phyloP scores from a whole-genome alignment of 2,329 filamentous ascomycete genomes.

The Aureobasidium sp. region DNA sequence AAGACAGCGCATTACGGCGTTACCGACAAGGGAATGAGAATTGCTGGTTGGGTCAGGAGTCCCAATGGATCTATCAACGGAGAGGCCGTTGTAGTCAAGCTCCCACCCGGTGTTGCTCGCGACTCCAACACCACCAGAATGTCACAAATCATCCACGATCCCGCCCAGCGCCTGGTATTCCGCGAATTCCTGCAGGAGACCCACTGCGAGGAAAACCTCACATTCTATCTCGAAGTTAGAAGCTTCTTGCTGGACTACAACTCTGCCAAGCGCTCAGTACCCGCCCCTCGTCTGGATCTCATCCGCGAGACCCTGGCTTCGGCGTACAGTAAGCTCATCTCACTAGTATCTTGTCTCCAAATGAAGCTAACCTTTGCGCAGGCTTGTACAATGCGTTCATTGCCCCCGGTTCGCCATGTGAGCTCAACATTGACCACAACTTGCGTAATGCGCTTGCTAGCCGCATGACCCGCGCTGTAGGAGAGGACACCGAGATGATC shows the following conservation, averaged over 20 bases:
- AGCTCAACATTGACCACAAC: conserved; percentile 95
- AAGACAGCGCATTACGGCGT: conserved; percentile 82
- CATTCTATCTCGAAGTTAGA: conserved; percentile 90
- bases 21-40: conserved; percentile 67
- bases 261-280: conserved; percentile 53
- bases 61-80: conserved; percentile 38
- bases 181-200: conserved; percentile 90
- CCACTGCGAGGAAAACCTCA: conserved; percentile 93
- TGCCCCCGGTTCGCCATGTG: conserved; percentile 90
- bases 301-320: conserved; percentile 94
- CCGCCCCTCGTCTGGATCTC: conserved; percentile 62
- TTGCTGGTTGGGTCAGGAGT: conserved; percentile 54
- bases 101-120: conserved; percentile 52
- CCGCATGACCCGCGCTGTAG: conserved; percentile 94
- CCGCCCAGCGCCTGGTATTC: conserved; percentile 81
- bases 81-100: conserved; percentile 23
- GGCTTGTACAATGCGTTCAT: conserved; percentile 96
- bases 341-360: conserved; percentile 9
- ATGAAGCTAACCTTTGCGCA: conserved; percentile 24
- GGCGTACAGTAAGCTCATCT: conserved; percentile 61
- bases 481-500: conserved; percentile 88
- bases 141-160: conserved; percentile 85
- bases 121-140: conserved; percentile 94
- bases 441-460: conserved; percentile 89
- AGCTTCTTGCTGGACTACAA: conserved; percentile 72